Conservation (phyloP, 306 rosid genomes). For the Cucumis melo region DNA sequence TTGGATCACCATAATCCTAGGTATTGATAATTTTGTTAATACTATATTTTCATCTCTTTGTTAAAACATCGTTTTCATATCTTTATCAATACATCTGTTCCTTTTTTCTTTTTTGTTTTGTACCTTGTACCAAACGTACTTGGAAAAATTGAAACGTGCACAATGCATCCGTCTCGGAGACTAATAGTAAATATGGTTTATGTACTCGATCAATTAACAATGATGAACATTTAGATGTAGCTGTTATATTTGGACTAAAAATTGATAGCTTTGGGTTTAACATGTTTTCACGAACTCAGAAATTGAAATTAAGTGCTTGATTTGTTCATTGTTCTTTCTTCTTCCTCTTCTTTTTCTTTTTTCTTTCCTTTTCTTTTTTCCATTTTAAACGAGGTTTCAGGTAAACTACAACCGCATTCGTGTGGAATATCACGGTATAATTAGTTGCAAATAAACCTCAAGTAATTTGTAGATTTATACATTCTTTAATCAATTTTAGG, state of each 20-base stretch:
- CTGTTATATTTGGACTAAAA: not conserved
- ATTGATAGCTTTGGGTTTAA: not conserved
- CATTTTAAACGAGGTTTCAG: not conserved
- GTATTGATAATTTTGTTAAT: not conserved
- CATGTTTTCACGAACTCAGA: not conserved
- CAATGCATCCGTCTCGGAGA: not conserved
- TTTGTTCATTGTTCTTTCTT: not conserved
- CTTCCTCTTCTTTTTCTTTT: too few relatives aligned
- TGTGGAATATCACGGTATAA: not conserved
- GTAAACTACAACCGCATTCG: not conserved
- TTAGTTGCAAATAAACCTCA: not conserved
- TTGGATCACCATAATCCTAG: not conserved
- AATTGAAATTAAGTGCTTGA: not conserved
- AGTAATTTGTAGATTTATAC: not conserved
- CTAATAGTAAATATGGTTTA: not conserved
- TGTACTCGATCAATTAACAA: not conserved
- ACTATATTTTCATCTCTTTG: not conserved
- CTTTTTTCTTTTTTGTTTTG: not conserved
- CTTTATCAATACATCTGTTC: not conserved
- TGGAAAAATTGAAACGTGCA: not conserved
- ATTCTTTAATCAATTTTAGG: conserved; percentile 22
- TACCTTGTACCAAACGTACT: not conserved
- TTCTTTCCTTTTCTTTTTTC: too few relatives aligned
- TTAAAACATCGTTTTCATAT: not conserved
- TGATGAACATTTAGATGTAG: not conserved